Percentiles rank a stretch among this genome's conserved stretches.
Conservation (phyloP, 805 yeast genomes). For the Blastobotrys attinorum region DNA sequence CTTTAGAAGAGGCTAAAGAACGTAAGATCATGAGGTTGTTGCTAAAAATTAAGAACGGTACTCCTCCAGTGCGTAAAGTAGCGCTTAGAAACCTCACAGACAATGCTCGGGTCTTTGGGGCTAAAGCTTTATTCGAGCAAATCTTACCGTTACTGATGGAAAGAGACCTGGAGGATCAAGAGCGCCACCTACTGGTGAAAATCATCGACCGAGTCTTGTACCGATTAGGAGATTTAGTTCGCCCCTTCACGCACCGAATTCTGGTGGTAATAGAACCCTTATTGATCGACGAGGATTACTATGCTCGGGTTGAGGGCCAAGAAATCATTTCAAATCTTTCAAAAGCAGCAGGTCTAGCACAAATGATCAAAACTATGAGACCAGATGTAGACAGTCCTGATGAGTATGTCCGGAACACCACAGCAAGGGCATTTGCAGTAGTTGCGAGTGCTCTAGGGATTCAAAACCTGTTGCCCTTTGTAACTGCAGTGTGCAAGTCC, state of each 20-base stretch:
- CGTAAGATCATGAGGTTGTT: conserved; percentile 54
- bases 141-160: conserved; percentile 74
- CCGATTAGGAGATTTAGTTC: conserved; percentile 53
- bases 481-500: conserved; percentile 70
- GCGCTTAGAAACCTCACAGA: conserved; percentile 63
- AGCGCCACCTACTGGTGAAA: conserved; percentile 74
- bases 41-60: conserved; percentile 70
- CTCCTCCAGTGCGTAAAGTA: conserved; percentile 55
- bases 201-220: conserved; percentile 61
- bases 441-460: conserved; percentile 76
- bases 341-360: conserved; percentile 74
- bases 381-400: conserved; percentile 79
- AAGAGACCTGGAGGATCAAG: conserved; percentile 65
- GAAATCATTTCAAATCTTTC: conserved; percentile 70
- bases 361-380: conserved; percentile 68
- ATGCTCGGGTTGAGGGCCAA: conserved; percentile 69
- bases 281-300: conserved; percentile 67
- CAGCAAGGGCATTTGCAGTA: conserved; percentile 76
- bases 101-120: conserved; percentile 57
- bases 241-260: conserved; percentile 69
- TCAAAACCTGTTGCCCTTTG: conserved; percentile 63
- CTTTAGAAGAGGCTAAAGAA: conserved; percentile 50
- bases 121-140: conserved; percentile 57
- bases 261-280: conserved; percentile 71
- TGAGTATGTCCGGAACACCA: conserved; percentile 67